Evolutionary conservation across 306 rosid genomes (phyloP), one percentile per base, ranked within the genome.

Genomic region (Mimosa pudica): DNA sequence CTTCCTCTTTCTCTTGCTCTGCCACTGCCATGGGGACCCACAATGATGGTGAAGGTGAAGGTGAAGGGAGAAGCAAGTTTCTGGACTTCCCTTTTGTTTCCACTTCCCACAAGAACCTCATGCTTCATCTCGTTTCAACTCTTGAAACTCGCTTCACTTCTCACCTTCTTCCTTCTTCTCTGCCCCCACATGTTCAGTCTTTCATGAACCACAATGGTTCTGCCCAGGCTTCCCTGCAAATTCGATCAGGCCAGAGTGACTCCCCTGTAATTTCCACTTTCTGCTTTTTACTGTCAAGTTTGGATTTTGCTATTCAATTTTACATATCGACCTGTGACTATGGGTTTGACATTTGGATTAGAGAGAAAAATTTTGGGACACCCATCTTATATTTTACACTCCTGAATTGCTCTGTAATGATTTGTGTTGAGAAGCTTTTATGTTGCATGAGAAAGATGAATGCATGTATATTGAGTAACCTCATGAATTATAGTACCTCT

Each of bases 21-120:
- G 62, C 82, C 8, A 71, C 88, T 81, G 46, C 55, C 20, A 92
- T 90, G 97, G 89, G 82, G 0, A 10, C 80, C 7, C 66, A 68
- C 71, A 5, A 38, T 5, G 42, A 38, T 24, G 64, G 46, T 52
- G 84, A 79, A 12, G 81, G 85, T 5, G 42, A 38, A 0, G 64
- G 46, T 52, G 84, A 79, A 12, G 81, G 85, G 0, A 73, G 79
- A 16, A 35, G 20, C n/a, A 92, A 94, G 52, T 89, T 92, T 48
- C 58, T 69, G 70, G 97, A 89, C 4, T 92, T 94, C 64, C 94
- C 97, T 0, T 89, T 87, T 71, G 87, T 94, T 49, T 90, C 98
- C 4, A 30, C 72, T 52, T 64, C 93, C 0, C 98, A 90, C 55
- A 90, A 82, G 83, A 85, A 69, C 16, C 86, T 94, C 45, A 90